phyloP scores from a whole-genome alignment of 768 basidiomycete species.

The Calocybe indica region DNA sequence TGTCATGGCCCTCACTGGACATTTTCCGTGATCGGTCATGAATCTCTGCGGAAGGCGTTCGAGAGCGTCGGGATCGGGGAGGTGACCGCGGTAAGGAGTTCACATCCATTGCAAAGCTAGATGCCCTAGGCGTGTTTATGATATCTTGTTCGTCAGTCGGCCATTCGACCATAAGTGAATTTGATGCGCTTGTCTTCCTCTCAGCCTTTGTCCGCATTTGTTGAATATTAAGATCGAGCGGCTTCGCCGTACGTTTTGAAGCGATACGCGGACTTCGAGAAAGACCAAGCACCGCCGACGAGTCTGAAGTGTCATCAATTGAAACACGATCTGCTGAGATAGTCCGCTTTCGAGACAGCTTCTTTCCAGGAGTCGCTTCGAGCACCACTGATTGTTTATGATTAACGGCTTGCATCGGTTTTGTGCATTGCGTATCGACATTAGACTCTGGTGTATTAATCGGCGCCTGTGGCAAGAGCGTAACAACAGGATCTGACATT shows the following conservation, averaged over 20 bases:
- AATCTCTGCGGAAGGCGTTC: constrained; percentile 36
- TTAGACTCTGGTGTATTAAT: constrained; percentile 29
- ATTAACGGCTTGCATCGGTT: too few species aligned
- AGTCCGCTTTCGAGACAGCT: constrained; percentile 31
- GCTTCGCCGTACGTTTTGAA: constrained; percentile 43
- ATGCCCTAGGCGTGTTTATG: constrained; percentile 51
- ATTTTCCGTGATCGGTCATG: constrained; percentile 24
- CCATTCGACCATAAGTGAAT: constrained; percentile 47
- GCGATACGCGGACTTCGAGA: constrained; percentile 41
- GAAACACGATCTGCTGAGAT: constrained; percentile 20
- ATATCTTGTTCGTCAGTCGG: constrained; percentile 42
- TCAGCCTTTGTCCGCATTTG: constrained; percentile 22
- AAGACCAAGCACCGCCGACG: constrained; percentile 31
- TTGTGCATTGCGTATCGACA: constrained; percentile 17
- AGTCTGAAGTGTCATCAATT: constrained; percentile 44
- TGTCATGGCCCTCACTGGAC: constrained; percentile 26
- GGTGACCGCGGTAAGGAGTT: constrained; percentile 20
- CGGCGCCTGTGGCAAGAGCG: constrained; percentile 30
- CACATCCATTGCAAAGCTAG: constrained; percentile 36
- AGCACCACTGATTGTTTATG: constrained; percentile 10
- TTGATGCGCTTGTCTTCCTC: constrained; percentile 36
- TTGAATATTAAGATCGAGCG: constrained; percentile 43
- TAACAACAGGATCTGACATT: constrained; percentile 31
- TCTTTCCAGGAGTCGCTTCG: constrained; percentile 14
- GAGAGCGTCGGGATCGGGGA: constrained; percentile 23